Evolutionary conservation across 1,284 basidiomycete genomes (phyloP), one percentile per base, ranked within the genome.

Genomic region (Phlebopus sp.): DNA sequence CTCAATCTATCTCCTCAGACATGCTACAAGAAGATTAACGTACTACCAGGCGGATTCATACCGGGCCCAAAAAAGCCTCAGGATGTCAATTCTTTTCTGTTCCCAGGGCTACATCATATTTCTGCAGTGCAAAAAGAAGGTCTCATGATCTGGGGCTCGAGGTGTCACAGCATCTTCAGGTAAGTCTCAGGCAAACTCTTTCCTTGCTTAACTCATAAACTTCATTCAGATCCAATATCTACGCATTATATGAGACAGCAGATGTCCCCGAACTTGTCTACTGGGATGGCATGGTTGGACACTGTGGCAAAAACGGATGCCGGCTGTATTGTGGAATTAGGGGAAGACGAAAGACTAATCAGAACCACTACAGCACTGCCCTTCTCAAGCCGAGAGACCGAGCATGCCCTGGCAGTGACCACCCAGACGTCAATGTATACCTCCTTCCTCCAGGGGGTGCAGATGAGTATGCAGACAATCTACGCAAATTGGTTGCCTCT

Each of bases 231-330:
- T 21, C 41, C 2, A n/a, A 29, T 14, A 2, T 45, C 2, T 46
- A 51, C 3, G 15, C 51, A 0, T 9, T 51, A 3, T 51, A 10
- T 6, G 13, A 9, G 1, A 51, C 30, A 6, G 43, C 50, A 0
- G 39, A 54, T 14, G 37, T 36, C 0, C 47, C 37, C 11, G n/a
- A 42, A 0, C 14, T 54, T 1, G 17, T 51, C 0, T 53, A 43
- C 15, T 40, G 39, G 44, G 25, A 52, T 19, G 44, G 51, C 0
- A 25, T 52, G 32, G 50, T 53, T 0, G 42, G 42, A 1, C 52
- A 53, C 2, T 32, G 42, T 4, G 42, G 42, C 1, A 54, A 46
- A 4, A 55, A 55, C 8, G 13, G 48, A 0, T 54, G 52, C 10
- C 19, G 13, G 0, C 1, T 54, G 1, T 54, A 54, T 3, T 55